These are phyloP conservation scores for Collybia sordida DNA, from an alignment of 768 basidiomycete species.

Conservation along the genomic window DNA sequence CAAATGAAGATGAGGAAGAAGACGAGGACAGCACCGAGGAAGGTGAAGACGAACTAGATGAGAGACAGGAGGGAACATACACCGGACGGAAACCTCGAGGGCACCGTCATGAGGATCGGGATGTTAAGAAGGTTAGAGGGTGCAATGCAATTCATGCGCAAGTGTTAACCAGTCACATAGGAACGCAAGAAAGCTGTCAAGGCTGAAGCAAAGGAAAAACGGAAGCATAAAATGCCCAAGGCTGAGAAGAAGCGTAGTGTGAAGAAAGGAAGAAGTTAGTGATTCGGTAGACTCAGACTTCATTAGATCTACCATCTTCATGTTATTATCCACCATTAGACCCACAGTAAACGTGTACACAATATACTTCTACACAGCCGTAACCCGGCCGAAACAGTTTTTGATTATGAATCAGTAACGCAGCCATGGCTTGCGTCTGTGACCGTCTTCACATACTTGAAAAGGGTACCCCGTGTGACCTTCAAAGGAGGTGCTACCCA, in stretches of 20 bases:
- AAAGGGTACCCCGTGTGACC: slow-evolving; percentile 77
- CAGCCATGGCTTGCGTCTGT: slow-evolving; percentile 92
- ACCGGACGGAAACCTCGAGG: slow-evolving; percentile 70
- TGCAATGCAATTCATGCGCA: neutral
- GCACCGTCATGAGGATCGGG: slow-evolving; percentile 90
- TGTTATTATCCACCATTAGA: no score
- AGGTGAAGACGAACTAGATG: slow-evolving; percentile 35
- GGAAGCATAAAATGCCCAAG: slow-evolving; percentile 94
- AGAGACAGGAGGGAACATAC: slow-evolving; percentile 29
- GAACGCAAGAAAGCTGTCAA: slow-evolving; percentile 91
- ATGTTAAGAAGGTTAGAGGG: slow-evolving; percentile 76
- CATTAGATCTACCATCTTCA: no score
- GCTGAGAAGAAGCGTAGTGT: slow-evolving; percentile 88
- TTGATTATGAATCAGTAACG: slow-evolving; percentile 74
- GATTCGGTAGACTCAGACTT: no score
- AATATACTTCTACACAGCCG: neutral
- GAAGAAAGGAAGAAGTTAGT: slow-evolving; percentile 49
- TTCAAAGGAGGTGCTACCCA: slow-evolving; percentile 91
- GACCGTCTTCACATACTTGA: slow-evolving; percentile 88
- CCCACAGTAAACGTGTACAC: neutral
- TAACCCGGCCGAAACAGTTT: neutral
- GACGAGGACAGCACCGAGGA: slow-evolving; percentile 28
- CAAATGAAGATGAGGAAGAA: slow-evolving; percentile 21
- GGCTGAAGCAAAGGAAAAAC: slow-evolving; percentile 81
- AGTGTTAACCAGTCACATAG: slow-evolving; percentile 37